Evolutionary conservation across 306 rosid species (phyloP).

Genomic region (Begonia masoniana): DNA sequence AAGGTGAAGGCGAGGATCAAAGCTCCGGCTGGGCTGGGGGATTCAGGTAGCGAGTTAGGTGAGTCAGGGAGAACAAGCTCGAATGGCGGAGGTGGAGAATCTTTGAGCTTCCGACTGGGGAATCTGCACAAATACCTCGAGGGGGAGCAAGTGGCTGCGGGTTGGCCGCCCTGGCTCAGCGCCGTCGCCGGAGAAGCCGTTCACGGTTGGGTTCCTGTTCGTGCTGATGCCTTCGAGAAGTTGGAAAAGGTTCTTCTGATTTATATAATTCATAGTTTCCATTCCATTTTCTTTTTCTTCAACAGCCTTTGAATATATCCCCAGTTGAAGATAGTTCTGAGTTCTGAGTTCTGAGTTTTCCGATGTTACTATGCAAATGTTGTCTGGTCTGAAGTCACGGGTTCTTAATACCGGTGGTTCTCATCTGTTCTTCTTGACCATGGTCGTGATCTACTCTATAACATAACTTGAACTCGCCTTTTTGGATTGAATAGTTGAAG

Average conservation of each 20-base stretch:
- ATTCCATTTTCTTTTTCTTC: too few species aligned
- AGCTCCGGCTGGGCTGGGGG: conserved; percentile 27
- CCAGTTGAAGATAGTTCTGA: too few species aligned
- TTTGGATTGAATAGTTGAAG: too few species aligned
- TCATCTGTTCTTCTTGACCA: too few species aligned
- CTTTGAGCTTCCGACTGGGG: conserved; percentile 75
- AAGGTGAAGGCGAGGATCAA: conserved; percentile 11
- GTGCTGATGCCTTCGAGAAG: conserved; percentile 78
- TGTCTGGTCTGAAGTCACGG: too few species aligned
- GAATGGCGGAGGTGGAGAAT: conserved; percentile 26
- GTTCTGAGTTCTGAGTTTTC: too few species aligned
- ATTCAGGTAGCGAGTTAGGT: conserved; percentile 51
- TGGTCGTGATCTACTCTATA: too few species aligned
- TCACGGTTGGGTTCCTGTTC: conserved; percentile 94
- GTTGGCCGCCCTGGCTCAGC: conserved; percentile 96
- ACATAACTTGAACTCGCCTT: too few species aligned
- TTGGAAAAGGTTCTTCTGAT: conserved; percentile 55
- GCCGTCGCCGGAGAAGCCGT: conserved; percentile 93
- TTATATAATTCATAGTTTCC: not conserved
- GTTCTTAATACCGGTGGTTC: too few species aligned
- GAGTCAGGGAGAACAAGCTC: conserved; percentile 78
- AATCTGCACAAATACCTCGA: conserved; percentile 70
- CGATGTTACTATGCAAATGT: too few species aligned
- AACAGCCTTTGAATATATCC: too few species aligned
- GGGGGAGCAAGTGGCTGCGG: conserved; percentile 85